phyloP scores from a whole-genome alignment of 306 rosid genomes.

The Sphenostylis stenocarpa region DNA sequence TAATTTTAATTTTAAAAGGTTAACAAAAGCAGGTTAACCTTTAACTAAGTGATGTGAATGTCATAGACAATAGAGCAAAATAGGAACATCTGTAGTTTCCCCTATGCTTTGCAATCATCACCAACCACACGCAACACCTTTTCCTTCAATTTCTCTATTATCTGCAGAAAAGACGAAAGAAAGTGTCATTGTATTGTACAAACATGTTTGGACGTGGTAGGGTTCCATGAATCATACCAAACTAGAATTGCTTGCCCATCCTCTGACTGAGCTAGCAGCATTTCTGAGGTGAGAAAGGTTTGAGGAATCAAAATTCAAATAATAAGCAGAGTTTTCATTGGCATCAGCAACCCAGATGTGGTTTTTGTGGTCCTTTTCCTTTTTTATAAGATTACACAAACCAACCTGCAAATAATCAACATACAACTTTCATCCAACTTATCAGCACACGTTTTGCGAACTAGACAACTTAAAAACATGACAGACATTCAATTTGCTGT shows the following conservation, averaged over 20 bases:
- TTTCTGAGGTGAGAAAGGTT: constrained; percentile 66
- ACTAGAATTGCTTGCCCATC: constrained; percentile 64
- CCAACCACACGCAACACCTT: constrained; percentile 36
- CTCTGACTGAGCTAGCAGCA: constrained; percentile 57
- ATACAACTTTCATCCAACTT: constrained; percentile 9
- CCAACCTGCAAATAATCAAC: constrained; percentile 61
- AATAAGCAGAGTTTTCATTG: constrained; percentile 66
- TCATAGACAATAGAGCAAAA: neutral
- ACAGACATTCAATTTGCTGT: neutral
- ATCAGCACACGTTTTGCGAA: neutral
- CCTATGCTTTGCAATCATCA: constrained; percentile 36
- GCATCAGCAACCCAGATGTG: constrained; percentile 85
- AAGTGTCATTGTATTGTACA: neutral
- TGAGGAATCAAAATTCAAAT: constrained; percentile 56
- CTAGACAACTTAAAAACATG: neutral
- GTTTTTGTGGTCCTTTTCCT: constrained; percentile 62
- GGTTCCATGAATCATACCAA: constrained; percentile 47
- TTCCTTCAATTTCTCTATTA: constrained; percentile 42
- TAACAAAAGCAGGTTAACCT: neutral
- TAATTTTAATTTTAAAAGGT: neutral
- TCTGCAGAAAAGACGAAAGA: constrained; percentile 48
- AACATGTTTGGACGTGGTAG: constrained; percentile 17
- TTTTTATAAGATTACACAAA: constrained; percentile 78
- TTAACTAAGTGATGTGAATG: neutral
- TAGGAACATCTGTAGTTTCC: neutral